Base-by-base conservation (phyloP, 1,284 basidiomycete species). In the Cryptococcus sp. region DNA sequence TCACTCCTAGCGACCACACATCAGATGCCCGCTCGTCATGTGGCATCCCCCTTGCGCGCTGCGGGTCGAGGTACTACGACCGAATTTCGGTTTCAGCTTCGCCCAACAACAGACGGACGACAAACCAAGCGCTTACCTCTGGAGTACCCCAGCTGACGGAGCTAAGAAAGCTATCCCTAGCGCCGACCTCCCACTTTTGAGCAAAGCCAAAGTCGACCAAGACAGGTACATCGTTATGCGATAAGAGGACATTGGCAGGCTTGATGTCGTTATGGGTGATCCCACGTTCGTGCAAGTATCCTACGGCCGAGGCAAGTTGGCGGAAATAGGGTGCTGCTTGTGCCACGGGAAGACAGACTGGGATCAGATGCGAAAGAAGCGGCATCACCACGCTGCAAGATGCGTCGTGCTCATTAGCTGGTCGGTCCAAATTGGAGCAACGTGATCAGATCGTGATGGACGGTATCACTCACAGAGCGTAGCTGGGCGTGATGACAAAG, bases 191-290 rank as follows among this genome's bases (percentile, higher is more conserved):
- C 67, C 73, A 92, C 62, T 85, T 85, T 71, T 93, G 88, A 1
- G 93, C 91, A 69, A 96, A 96, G 1, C 93, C 93, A 71, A 93
- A 95, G 76, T 94, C 92, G 30, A 94, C 88, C 5, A 94, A 83
- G 1, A 93, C 88, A 0, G 92, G 91, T 0, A 89, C 79, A 63
- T 86, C 86, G 66, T 85, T 82, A 58, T 81, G 78, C 3, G 88
- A 89, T 46, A 95, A 81, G 3, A 95, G 82, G 61, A 95, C 90
- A 71, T 95, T 95, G 15, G 91, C 90, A 4, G 91, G 92, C 88
- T 96, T 96, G 82, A 96, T 93, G 71, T 96, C 93, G 71, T 95
- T 95, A 75, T 96, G 93, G 0, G 92, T 91, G 48, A 96, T 87
- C 35, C 91, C 90, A 47, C 87, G 86, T 60, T 83, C 84, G 78